Evolutionary conservation across 495 filamentous ascomycete species (phyloP), one percentile per base, ranked within the genome.

Genomic region (Geopyxis carbonaria): DNA sequence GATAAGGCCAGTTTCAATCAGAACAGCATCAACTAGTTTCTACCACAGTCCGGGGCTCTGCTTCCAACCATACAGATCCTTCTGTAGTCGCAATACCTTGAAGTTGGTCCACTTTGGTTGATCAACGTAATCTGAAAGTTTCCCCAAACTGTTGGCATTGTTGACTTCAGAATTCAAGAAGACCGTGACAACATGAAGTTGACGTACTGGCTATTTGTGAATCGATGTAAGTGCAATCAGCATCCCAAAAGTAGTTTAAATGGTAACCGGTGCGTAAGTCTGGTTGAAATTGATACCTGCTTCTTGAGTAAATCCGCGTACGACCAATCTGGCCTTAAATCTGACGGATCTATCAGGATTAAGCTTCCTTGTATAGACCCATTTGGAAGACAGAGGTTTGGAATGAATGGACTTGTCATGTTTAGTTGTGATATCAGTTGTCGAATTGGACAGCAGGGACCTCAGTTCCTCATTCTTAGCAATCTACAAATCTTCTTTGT

Each of bases 21-120:
- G 2, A 22, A 4, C 0, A 46, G 32, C 4, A 24, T 29, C n/a
- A 1, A 46, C 39, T 2, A 38, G 14, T 8, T 33, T 3, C 8
- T 38, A 43, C 21, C 33, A 43, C 5, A 43, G 29, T 13, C 34
- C 16, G 0, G 33, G 40, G 1, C 32, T 40, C 18, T 43, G 32
- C 15, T 35, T 44, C 19, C 38, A 9, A 1, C 40, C 40, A 38
- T 46, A 38, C 1, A 38, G 23, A 2, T 21, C 27, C 1, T 41
- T 45, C 3, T 31, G 24, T 22, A 22, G 10, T 22, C 22, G 2
- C 13, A 1, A 16, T 34, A 8, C n/a, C n/a, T n/a, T n/a, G n/a
- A n/a, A n/a, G n/a, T n/a, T n/a, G n/a, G n/a, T n/a, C n/a, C n/a
- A n/a, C n/a, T n/a, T n/a, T n/a, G n/a, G n/a, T n/a, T n/a, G n/a